Percentiles rank a stretch among this genome's conserved stretches.
These are phyloP conservation scores for Ganoderma boninense DNA, from an alignment of 1,284 basidiomycete genomes.

Conservation along the genomic window DNA sequence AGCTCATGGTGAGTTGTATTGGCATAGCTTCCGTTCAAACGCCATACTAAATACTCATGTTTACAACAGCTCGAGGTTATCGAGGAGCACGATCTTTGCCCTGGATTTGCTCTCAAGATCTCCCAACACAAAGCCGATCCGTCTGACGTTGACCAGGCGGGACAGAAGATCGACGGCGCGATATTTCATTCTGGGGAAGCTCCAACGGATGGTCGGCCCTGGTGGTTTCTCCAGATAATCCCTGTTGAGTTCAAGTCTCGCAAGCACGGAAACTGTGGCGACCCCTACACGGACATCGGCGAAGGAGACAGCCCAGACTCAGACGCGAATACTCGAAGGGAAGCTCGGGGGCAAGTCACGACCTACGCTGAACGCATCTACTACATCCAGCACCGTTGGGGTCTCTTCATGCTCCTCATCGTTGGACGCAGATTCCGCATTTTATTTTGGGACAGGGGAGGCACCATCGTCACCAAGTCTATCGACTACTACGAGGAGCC, in stretches of 20 bases:
- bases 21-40: not conserved
- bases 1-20: not conserved
- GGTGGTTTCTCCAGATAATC: slow-evolving; percentile 44
- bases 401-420: slow-evolving; percentile 16
- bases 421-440: slow-evolving; percentile 7
- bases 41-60: no score
- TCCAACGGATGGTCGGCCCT: not conserved
- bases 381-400: slow-evolving; percentile 11
- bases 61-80: not conserved
- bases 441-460: slow-evolving; percentile 18
- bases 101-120: not conserved
- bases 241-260: not conserved
- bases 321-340: not conserved
- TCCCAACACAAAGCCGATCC: not conserved
- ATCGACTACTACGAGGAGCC: slow-evolving; percentile 18
- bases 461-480: slow-evolving; percentile 12
- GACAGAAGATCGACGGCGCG: slow-evolving; percentile 1
- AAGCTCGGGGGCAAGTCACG: not conserved
- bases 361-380: slow-evolving; percentile 6
- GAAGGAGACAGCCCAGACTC: not conserved
- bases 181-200: not conserved
- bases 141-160: not conserved
- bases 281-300: not conserved
- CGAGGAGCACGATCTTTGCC: not conserved
- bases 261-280: not conserved